Evolutionary conservation across 169 alveolate genomes (phyloP).

Genomic region (Plasmodium gonderi): DNA sequence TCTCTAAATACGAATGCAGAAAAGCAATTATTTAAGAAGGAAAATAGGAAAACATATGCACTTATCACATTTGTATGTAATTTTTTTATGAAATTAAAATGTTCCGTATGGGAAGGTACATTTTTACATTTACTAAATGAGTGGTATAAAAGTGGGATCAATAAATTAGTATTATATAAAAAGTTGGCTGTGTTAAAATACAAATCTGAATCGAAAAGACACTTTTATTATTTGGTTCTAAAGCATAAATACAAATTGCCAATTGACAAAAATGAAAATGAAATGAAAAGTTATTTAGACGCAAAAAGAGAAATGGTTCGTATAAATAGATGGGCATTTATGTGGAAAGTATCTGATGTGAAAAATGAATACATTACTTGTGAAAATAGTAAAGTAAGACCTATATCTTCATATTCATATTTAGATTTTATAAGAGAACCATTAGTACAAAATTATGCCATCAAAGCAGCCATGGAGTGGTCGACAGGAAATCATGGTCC

Average conservation of each 20-base stretch:
- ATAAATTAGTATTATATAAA: slow-evolving; percentile 31
- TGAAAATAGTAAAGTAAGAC: slow-evolving; percentile 76
- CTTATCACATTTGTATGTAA: slow-evolving; percentile 25
- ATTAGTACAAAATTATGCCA: slow-evolving; percentile 82
- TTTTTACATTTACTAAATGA: slow-evolving; percentile 14
- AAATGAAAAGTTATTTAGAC: slow-evolving; percentile 80
- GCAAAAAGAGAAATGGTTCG: slow-evolving; percentile 75
- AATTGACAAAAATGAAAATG: slow-evolving; percentile 79
- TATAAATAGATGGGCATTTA: slow-evolving; percentile 81
- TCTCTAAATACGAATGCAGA: slow-evolving; percentile 33
- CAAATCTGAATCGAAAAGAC: slow-evolving; percentile 78
- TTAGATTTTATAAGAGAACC: slow-evolving; percentile 82
- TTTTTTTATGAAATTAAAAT: slow-evolving; percentile 7
- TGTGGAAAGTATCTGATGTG: slow-evolving; percentile 79
- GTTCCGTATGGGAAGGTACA: slow-evolving; percentile 9
- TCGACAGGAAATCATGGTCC: slow-evolving; percentile 88
- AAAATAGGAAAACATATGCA: slow-evolving; percentile 22
- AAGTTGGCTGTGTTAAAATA: slow-evolving; percentile 36
- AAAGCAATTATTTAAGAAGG: slow-evolving; percentile 30
- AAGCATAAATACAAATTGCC: slow-evolving; percentile 77
- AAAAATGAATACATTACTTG: slow-evolving; percentile 76
- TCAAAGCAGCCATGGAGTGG: slow-evolving; percentile 80
- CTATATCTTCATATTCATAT: slow-evolving; percentile 83
- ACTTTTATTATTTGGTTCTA: slow-evolving; percentile 76
- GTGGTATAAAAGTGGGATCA: neutral